Evolutionary conservation across 306 rosid species (phyloP).

Genomic region (Pyrus pyrifolia): DNA sequence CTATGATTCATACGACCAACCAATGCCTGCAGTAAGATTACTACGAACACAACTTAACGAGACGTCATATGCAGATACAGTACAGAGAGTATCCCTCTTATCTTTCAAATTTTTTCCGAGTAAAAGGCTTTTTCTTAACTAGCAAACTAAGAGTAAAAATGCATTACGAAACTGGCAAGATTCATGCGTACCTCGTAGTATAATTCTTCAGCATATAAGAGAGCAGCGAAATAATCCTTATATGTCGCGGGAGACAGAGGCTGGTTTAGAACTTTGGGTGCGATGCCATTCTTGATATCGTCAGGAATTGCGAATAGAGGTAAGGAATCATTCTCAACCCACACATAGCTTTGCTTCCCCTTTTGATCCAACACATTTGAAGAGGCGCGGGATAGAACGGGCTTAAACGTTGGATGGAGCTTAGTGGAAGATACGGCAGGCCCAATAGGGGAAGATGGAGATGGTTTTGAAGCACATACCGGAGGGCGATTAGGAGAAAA

Average conservation of each 20-base stretch:
- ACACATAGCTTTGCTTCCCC: neutral
- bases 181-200: slow-evolving; percentile 21
- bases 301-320: slow-evolving; percentile 23
- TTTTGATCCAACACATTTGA: neutral
- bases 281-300: slow-evolving; percentile 25
- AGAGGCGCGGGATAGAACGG: neutral
- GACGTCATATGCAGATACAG: neutral
- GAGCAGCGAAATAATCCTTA: slow-evolving; percentile 34
- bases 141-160: neutral
- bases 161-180: neutral
- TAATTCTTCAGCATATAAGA: slow-evolving; percentile 34
- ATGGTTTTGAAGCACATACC: neutral
- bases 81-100: neutral
- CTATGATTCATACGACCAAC: neutral
- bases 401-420: neutral
- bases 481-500: neutral
- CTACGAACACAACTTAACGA: neutral
- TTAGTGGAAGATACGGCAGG: neutral
- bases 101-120: neutral
- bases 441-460: neutral
- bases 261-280: slow-evolving; percentile 15
- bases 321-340: slow-evolving; percentile 8
- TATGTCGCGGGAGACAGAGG: slow-evolving; percentile 27
- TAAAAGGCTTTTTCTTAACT: neutral
- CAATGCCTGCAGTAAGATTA: neutral